Evolutionary conservation across 805 yeast species (phyloP).

Genomic region (Ogataea glucozyma): DNA sequence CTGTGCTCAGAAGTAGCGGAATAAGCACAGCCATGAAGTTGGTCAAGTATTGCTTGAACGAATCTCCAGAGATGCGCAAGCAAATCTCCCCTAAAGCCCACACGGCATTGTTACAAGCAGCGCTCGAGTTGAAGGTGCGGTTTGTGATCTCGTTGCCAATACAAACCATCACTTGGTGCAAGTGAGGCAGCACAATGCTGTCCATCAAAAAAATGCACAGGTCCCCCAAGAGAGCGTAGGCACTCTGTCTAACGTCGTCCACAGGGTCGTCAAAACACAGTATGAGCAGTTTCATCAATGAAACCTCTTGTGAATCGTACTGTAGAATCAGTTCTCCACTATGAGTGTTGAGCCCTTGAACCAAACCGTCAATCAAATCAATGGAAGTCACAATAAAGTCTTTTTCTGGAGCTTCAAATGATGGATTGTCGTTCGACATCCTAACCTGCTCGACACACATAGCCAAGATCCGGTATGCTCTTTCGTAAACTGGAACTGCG

Average conservation of each 20-base stretch:
- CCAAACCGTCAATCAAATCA: conserved; percentile 88
- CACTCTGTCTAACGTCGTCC: conserved; percentile 90
- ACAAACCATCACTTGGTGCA: conserved; percentile 57
- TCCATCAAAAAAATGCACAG: conserved; percentile 62
- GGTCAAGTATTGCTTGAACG: conserved; percentile 51
- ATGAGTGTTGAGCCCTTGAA: conserved; percentile 79
- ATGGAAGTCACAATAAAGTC: conserved; percentile 87
- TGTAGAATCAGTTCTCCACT: conserved; percentile 52
- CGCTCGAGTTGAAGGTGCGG: conserved; percentile 48
- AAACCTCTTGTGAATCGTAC: conserved; percentile 31
- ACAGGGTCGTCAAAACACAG: conserved; percentile 72
- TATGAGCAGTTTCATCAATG: conserved; percentile 61
- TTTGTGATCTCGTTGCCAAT: conserved; percentile 69
- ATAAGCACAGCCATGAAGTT: conserved; percentile 58
- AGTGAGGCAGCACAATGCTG: conserved; percentile 45
- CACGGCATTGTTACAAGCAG: conserved; percentile 84
- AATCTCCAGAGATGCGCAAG: conserved; percentile 50
- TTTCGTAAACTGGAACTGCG: conserved; percentile 80
- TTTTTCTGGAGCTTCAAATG: conserved; percentile 75
- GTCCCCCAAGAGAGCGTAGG: conserved; percentile 89
- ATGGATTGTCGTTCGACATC: conserved; percentile 64
- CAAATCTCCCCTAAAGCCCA: conserved; percentile 94
- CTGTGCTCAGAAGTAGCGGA: conserved; percentile 55
- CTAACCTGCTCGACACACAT: conserved; percentile 68
- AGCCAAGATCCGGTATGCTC: conserved; percentile 71